Evolutionary conservation across 352 stramenopile genomes (phyloP).

Genomic region (Pythium phragmitis): DNA sequence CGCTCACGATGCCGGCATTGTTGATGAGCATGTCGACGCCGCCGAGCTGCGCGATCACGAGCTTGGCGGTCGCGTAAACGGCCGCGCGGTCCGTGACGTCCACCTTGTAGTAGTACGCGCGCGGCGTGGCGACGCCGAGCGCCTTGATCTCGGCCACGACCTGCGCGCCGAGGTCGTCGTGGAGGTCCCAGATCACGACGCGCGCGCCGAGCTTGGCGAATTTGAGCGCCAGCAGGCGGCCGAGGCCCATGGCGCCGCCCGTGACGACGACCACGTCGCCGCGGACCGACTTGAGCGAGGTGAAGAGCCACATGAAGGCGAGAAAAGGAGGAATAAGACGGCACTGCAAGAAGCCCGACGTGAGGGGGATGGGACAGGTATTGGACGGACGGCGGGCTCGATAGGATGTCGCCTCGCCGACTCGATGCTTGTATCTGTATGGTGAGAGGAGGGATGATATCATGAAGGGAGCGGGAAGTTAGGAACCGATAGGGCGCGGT

Average conservation of each 20-base stretch:
- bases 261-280: slow-evolving; percentile 34
- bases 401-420: background rate
- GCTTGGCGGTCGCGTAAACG: slow-evolving; percentile 28
- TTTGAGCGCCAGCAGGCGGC: slow-evolving; percentile 37
- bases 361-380: background rate
- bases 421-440: background rate
- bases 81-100: slow-evolving; percentile 37
- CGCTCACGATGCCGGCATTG: slow-evolving; percentile 51
- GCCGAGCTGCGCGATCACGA: slow-evolving; percentile 27
- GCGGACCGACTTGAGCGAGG: slow-evolving; percentile 20
- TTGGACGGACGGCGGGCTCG: background rate
- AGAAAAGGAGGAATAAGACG: slow-evolving; percentile 1
- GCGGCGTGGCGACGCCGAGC: slow-evolving; percentile 16
- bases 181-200: slow-evolving; percentile 44
- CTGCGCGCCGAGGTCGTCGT: slow-evolving; percentile 28
- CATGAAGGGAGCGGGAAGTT: background rate
- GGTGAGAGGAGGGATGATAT: background rate
- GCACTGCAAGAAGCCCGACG: background rate
- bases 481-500: background rate
- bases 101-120: slow-evolving; percentile 31
- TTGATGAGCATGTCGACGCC: slow-evolving; percentile 51
- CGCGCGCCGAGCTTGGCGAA: slow-evolving; percentile 39
- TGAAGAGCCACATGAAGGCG: slow-evolving; percentile 12
- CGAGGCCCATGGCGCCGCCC: slow-evolving; percentile 35
- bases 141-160: slow-evolving; percentile 37